Percentiles rank a stretch among this genome's conserved stretches.
phyloP scores from a whole-genome alignment of 148 eudicot species.

The Vaccinium darrowii region DNA sequence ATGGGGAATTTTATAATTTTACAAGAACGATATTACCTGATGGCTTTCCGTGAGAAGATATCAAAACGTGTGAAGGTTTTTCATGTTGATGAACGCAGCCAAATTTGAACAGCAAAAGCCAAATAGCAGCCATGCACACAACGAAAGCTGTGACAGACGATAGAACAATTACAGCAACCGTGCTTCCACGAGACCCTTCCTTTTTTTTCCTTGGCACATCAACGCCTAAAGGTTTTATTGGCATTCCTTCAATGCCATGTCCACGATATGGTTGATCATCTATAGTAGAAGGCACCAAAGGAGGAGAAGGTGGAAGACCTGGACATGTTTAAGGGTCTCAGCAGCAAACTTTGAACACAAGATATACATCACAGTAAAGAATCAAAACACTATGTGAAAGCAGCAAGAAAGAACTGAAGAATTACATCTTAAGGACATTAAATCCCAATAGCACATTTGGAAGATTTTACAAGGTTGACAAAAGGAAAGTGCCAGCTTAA shows the following conservation, averaged over 20 bases:
- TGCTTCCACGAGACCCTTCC: slow-evolving; percentile 33
- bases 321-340: slow-evolving; percentile 18
- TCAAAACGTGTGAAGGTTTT: slow-evolving; percentile 31
- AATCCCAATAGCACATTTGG: slow-evolving; percentile 2
- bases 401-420: neutral
- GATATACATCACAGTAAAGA: neutral
- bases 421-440: neutral
- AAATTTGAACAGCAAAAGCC: slow-evolving; percentile 55
- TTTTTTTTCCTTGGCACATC: slow-evolving; percentile 51
- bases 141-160: slow-evolving; percentile 69
- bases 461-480: neutral
- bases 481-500: neutral
- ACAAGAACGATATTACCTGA: slow-evolving; percentile 46
- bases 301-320: slow-evolving; percentile 97
- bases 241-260: slow-evolving; percentile 37
- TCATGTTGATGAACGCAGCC: slow-evolving; percentile 25
- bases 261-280: slow-evolving; percentile 48
- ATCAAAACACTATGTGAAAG: neutral
- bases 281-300: slow-evolving; percentile 47
- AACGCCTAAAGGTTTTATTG: slow-evolving; percentile 72
- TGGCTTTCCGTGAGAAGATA: slow-evolving; percentile 45
- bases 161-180: slow-evolving; percentile 47
- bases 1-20: neutral
- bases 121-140: slow-evolving; percentile 41
- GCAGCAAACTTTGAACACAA: neutral